A percentile compares a stretch with the other conserved stretches of the same genome.
These are phyloP conservation scores for Microsporum audouinii DNA, from an alignment of 2,329 filamentous ascomycete species.

Conservation along the genomic window DNA sequence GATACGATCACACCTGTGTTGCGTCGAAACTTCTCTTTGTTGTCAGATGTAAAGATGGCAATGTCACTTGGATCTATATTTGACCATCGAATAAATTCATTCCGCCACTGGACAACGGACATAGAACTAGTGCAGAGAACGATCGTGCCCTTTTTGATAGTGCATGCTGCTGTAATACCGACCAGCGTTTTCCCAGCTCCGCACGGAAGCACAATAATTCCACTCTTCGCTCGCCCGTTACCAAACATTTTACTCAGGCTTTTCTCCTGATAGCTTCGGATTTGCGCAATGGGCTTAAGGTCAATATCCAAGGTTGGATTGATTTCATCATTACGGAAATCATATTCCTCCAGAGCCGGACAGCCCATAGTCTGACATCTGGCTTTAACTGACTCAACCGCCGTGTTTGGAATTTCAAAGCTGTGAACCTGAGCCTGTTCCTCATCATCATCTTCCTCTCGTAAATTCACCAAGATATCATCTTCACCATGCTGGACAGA, in stretches of 20 bases:
- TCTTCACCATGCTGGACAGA: constrained; percentile 43
- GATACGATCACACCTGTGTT: constrained; percentile 95
- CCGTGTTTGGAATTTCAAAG: constrained; percentile 75
- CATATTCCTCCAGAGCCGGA: constrained; percentile 90
- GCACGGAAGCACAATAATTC: constrained; percentile 92
- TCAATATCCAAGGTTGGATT: constrained; percentile 93
- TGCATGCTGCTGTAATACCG: constrained; percentile 95
- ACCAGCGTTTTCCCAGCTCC: constrained; percentile 95
- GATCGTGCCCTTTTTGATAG: constrained; percentile 91
- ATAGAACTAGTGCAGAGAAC: constrained; percentile 95
- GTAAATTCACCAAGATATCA: constrained; percentile 57
- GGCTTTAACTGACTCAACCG: constrained; percentile 78
- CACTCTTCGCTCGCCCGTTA: constrained; percentile 91
- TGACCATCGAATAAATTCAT: constrained; percentile 98
- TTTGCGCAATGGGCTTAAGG: constrained; percentile 75
- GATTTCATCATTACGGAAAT: constrained; percentile 80
- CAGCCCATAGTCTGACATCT: constrained; percentile 77
- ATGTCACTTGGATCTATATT: constrained; percentile 92
- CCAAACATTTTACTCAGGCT: constrained; percentile 99
- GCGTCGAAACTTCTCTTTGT: constrained; percentile 73
- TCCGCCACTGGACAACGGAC: constrained; percentile 93
- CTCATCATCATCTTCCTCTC: constrained; percentile 66
- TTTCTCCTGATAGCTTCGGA: constrained; percentile 92
- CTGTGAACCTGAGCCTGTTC: constrained; percentile 83
- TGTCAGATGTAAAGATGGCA: constrained; percentile 86